Evolutionary conservation across 2,329 filamentous ascomycete species (phyloP), one percentile per base, ranked within the genome.

Genomic region (Penicillium hordei): DNA sequence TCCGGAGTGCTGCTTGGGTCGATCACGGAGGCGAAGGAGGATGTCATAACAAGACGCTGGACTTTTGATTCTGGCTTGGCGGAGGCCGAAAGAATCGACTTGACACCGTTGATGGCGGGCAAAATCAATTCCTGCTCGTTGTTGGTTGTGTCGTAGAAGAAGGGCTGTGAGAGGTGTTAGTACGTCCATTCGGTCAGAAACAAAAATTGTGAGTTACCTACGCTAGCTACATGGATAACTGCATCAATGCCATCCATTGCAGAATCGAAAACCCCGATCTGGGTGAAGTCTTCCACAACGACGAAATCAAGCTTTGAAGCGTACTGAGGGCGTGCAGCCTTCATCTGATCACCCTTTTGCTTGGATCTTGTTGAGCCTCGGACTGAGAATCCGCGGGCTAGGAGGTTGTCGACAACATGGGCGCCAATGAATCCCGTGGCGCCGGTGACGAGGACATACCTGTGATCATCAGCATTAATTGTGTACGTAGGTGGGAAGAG

Each of bases 71-170:
- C 60, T 39, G 60, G 57, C n/a, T 62, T 55, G 5, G 65, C 58
- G 12, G 65, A 66, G 4, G 73, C 72, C 4, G 71, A 68, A 9
- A 82, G 64, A 19, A 82, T 71, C 0, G 77, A 73, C 4, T 68
- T 71, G 2, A 80, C 76, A 2, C 80, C 79, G 40, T 79, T 77
- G 31, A 82, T 78, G 1, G 79, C 79, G 0, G 80, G 80, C 4
- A 72, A 55, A 3, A 82, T 70, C 0, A 82, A 68, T 48, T 70
- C 68, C 38, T 77, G 72, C 56, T 81, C 78, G 54, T 79, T 80
- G 59, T 81, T 67, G 17, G 66, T 74, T 2, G 74, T 75, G 44
- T 76, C 65, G 56, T 79, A 80, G 2, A 73, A 78, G 53, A 79
- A 77, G 1, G 78, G 78, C 77, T 78, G 29, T 21, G n/a, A 9